Percentiles rank a stretch among this genome's conserved stretches.
Conservation (phyloP, 257 asterid genomes). For the Coffea eugenioides region DNA sequence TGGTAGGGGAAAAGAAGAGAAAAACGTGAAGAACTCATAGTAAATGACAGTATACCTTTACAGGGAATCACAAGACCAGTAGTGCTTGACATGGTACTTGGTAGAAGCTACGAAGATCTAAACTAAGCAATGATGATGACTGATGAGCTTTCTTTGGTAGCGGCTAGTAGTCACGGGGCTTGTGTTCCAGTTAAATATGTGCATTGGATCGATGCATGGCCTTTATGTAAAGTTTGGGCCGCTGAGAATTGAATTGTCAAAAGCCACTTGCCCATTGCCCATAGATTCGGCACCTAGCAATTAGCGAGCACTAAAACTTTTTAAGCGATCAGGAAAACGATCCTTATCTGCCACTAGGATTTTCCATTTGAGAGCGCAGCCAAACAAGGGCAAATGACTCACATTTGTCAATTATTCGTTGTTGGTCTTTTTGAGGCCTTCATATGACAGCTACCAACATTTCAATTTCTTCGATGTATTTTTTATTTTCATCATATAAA, state of each 20-base stretch:
- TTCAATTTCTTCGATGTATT: not conserved
- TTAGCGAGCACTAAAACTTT: not conserved
- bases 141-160: not conserved
- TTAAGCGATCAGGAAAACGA: not conserved
- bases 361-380: not conserved
- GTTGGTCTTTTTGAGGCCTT: no score
- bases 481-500: no score
- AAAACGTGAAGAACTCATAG: not conserved
- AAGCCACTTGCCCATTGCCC: not conserved
- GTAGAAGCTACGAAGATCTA: not conserved
- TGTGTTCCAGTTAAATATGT: no score
- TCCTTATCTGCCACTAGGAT: not conserved
- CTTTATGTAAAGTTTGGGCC: not conserved
- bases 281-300: no score
- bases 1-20: not conserved
- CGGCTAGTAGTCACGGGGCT: no score
- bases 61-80: constrained; percentile 18
- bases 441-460: not conserved
- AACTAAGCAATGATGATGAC: not conserved
- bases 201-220: no score
- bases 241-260: constrained; percentile 1
- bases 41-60: not conserved
- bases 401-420: no score
- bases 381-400: no score
- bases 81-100: constrained; percentile 18